A percentile compares a stretch with the other conserved stretches of the same genome.
Evolutionary conservation across 2,329 filamentous ascomycete genomes (phyloP).

Genomic region (Zalaria sp.): DNA sequence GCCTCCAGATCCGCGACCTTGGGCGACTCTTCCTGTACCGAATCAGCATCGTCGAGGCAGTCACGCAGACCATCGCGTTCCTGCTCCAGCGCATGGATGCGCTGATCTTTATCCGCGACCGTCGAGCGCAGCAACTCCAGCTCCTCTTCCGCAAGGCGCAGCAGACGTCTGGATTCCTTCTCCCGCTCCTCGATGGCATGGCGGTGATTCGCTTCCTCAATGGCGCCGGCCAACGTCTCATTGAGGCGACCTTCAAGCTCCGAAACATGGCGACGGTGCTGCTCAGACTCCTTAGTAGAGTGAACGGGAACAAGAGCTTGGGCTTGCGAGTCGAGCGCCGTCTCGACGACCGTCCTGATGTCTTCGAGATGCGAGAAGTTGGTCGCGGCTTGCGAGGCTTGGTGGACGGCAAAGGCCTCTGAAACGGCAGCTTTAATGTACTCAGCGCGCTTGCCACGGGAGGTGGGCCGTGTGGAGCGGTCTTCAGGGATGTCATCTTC

Average conservation of each 20-base stretch:
- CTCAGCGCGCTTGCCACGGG: constrained; percentile 63
- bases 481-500: constrained; percentile 57
- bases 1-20: constrained; percentile 30
- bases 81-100: constrained; percentile 26
- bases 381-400: constrained; percentile 20
- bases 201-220: constrained; percentile 28
- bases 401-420: constrained; percentile 45
- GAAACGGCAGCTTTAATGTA: constrained; percentile 51
- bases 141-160: constrained; percentile 36
- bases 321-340: constrained; percentile 16
- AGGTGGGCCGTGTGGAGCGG: constrained; percentile 51
- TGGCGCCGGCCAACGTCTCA: constrained; percentile 18
- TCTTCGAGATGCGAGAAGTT: constrained; percentile 31
- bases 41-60: constrained; percentile 22
- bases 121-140: constrained; percentile 29
- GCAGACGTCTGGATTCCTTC: constrained; percentile 25
- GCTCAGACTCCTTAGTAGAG: constrained; percentile 15
- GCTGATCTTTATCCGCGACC: constrained; percentile 26
- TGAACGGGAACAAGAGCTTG: constrained; percentile 10
- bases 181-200: constrained; percentile 29
- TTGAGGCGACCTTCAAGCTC: constrained; percentile 17
- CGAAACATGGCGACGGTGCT: constrained; percentile 13
- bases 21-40: constrained; percentile 10
- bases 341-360: constrained; percentile 21
- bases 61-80: constrained; percentile 25